phyloP scores from a whole-genome alignment of 2,329 filamentous ascomycete genomes.

The Fusarium austroafricanum region DNA sequence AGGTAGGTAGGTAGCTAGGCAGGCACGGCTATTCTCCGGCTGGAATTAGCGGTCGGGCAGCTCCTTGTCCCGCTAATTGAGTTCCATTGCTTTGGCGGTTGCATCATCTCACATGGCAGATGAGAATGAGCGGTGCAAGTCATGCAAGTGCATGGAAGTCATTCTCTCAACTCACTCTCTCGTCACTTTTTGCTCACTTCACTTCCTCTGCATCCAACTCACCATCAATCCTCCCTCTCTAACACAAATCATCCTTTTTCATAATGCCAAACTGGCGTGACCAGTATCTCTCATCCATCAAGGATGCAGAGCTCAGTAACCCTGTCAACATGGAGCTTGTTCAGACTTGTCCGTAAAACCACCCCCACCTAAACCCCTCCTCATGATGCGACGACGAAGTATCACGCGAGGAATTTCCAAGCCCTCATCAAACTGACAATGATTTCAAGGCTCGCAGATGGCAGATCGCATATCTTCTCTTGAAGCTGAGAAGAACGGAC shows the following conservation, averaged over 20 bases:
- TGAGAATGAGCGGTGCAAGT: conserved; percentile 35
- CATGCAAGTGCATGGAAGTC: conserved; percentile 4
- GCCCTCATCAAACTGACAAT: conserved; percentile 32
- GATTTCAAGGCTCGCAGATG: conserved; percentile 68
- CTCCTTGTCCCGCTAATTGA: conserved; percentile 21
- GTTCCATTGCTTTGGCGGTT: conserved; percentile 31
- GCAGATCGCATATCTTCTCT: conserved; percentile 74
- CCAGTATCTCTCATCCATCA: conserved; percentile 81
- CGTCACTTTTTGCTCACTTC: conserved; percentile 7
- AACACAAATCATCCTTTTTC: neutral
- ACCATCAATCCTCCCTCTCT: neutral
- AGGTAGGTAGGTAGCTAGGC: conserved; percentile 37
- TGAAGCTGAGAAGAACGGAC: conserved; percentile 66
- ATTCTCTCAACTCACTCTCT: conserved; percentile 4
- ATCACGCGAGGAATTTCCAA: conserved; percentile 4
- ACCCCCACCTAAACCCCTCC: conserved; percentile 27
- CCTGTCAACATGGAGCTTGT: conserved; percentile 74
- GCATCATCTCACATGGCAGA: conserved; percentile 44
- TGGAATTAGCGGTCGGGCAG: conserved; percentile 40
- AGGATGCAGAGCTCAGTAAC: conserved; percentile 76
- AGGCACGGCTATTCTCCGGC: conserved; percentile 49
- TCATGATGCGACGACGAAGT: conserved; percentile 21
- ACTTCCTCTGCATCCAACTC: neutral
- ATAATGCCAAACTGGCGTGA: conserved; percentile 78
- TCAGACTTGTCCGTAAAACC: conserved; percentile 74